A percentile compares a stretch with the other conserved stretches of the same genome.
phyloP scores from a whole-genome alignment of 2,329 filamentous ascomycete genomes.

The Stagonosporopsis tanaceti region DNA sequence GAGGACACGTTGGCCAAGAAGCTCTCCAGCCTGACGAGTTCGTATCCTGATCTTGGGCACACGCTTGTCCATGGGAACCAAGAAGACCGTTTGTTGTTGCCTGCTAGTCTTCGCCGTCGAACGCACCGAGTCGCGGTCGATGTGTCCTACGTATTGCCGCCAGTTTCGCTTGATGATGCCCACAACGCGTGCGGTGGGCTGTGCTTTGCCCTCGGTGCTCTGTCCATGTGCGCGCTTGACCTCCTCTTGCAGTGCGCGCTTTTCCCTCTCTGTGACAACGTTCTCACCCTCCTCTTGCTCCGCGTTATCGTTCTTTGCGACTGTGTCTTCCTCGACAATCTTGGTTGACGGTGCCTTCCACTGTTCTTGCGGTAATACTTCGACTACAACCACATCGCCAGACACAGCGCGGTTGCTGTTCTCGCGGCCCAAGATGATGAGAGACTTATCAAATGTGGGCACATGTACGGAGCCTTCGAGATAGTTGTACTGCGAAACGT shows the following conservation, averaged over 20 bases:
- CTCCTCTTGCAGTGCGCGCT: conserved; percentile 86
- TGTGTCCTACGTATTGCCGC: conserved; percentile 96
- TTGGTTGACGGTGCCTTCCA: conserved; percentile 97
- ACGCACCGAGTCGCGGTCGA: conserved; percentile 85
- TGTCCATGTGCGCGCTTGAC: conserved; percentile 85
- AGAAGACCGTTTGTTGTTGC: conserved; percentile 90
- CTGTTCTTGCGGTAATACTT: conserved; percentile 90
- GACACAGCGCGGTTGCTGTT: conserved; percentile 95
- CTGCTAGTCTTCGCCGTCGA: conserved; percentile 77
- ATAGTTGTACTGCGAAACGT: conserved; percentile 97
- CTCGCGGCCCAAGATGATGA: conserved; percentile 88
- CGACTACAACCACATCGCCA: conserved; percentile 90
- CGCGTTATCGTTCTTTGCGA: conserved; percentile 93
- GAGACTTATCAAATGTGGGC: conserved; percentile 84
- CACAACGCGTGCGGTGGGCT: conserved; percentile 91
- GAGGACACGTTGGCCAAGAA: conserved; percentile 89
- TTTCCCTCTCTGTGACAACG: conserved; percentile 88
- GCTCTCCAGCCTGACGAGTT: conserved; percentile 86
- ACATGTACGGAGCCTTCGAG: conserved; percentile 92
- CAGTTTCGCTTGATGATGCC: conserved; percentile 95
- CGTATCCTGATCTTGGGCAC: conserved; percentile 95
- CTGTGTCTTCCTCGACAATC: conserved; percentile 90
- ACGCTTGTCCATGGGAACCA: conserved; percentile 97
- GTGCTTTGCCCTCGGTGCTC: conserved; percentile 76
- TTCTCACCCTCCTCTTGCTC: conserved; percentile 77